phyloP scores from a whole-genome alignment of 2,329 filamentous ascomycete species.

The Aspergillus sergii region DNA sequence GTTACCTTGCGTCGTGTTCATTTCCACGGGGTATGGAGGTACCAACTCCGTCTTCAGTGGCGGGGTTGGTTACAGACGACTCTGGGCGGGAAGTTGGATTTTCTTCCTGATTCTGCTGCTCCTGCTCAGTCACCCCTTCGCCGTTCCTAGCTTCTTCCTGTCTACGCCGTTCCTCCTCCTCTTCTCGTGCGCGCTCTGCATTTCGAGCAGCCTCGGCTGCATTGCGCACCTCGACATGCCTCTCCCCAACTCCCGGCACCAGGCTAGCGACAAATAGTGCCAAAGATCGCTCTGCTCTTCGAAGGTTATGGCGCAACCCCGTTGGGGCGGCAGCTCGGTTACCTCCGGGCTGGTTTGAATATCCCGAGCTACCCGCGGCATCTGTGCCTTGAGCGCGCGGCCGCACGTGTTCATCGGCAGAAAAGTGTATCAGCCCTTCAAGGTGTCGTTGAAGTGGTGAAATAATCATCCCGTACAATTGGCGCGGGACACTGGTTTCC shows the following conservation, averaged over 20 bases:
- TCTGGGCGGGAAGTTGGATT: constrained; percentile 6
- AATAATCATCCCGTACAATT: constrained; percentile 37
- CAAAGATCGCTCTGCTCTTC: constrained; percentile 57
- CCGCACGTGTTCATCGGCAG: constrained; percentile 24
- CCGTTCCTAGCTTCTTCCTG: constrained; percentile 23
- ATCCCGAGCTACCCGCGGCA: not conserved
- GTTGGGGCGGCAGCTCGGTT: constrained; percentile 9
- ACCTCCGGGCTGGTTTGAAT: constrained; percentile 11
- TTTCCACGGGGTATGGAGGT: constrained; percentile 18
- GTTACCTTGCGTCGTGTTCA: constrained; percentile 7
- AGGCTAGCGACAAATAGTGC: constrained; percentile 66
- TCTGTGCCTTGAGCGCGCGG: constrained; percentile 10
- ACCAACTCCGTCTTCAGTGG: not conserved
- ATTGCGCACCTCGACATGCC: constrained; percentile 60
- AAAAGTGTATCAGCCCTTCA: constrained; percentile 43
- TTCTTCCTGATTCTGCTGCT: constrained; percentile 12
- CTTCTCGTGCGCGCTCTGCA: constrained; percentile 30
- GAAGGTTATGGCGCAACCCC: constrained; percentile 35
- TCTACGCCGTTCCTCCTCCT: constrained; percentile 28
- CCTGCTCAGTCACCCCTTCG: constrained; percentile 8
- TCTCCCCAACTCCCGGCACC: constrained; percentile 64
- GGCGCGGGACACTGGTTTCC: constrained; percentile 42
- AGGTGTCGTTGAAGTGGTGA: constrained; percentile 47
- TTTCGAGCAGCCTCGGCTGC: constrained; percentile 48
- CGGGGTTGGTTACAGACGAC: not conserved